Base-by-base conservation (phyloP, 495 filamentous ascomycete genomes). In the Polyplosphaeria fusca region DNA sequence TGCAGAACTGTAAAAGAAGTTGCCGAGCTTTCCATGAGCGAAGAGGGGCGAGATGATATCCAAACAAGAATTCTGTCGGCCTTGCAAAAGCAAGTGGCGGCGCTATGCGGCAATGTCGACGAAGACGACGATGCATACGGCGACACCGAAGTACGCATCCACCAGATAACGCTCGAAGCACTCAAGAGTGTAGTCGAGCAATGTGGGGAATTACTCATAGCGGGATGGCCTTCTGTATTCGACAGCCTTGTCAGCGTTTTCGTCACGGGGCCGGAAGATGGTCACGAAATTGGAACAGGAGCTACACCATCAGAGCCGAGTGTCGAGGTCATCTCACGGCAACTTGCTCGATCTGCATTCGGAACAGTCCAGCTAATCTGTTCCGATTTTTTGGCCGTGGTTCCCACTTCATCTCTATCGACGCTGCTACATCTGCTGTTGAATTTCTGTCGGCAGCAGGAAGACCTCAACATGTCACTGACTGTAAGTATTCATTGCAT, bases 381-480 rank as follows among this genome's bases (percentile, higher is more conserved):
- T 63, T 96, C 93, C 2, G 93, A 98, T 68, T 98, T 96, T 61
- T 73, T 97, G 5, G 76, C 84, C 41, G 82, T 86, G 39, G 72
- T 98, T 39, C 90, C 93, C 1, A 81, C 85, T 43, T 75, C 80
- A 24, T 93, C 87, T 69, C 82, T 96, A 32, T 75, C 91, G 50
- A 86, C 85, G 55, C 80, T 97, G 16, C 84, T 96, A 58, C 86
- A 96, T 73, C 88, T 90, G 40, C 81, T 98, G 19, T 87, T 88
- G 60, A 83, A 84, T 54, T 98, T 97, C 72, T 87, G 86, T 48
- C 81, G 82, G 1, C 92, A 97, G 67, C 78, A 83, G 32, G 87
- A 95, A 60, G 93, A 97, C 70, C 81, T 98, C 49, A 98, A 98
- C 62, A 94, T 96, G 52, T 94, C 91, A 0, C 75, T 98, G 14